phyloP scores from a whole-genome alignment of 1,284 basidiomycete species.

The Ustilago shanxiensis region DNA sequence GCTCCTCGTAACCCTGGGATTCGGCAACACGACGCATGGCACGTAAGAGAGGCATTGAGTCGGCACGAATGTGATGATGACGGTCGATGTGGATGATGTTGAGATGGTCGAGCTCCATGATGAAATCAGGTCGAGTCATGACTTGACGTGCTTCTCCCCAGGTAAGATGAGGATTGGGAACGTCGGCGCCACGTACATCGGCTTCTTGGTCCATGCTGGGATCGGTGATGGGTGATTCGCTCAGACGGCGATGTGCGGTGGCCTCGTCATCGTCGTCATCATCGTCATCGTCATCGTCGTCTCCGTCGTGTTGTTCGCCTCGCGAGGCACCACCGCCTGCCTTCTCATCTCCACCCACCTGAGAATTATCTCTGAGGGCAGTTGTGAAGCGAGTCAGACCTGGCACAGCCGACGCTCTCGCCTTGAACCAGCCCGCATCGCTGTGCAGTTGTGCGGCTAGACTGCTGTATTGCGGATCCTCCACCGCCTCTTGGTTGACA shows the following conservation, averaged over 20 bases:
- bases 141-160: constrained; percentile 66
- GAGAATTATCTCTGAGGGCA: neutral
- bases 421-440: constrained; percentile 53
- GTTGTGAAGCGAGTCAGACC: constrained; percentile 41
- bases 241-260: constrained; percentile 25
- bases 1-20: constrained; percentile 56
- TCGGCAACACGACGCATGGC: constrained; percentile 60
- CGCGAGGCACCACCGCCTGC: too few species aligned
- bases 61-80: constrained; percentile 62
- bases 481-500: constrained; percentile 27
- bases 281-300: constrained; percentile 39
- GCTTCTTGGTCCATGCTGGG: constrained; percentile 53
- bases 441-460: constrained; percentile 45
- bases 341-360: constrained; percentile 1
- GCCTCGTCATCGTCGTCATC: constrained; percentile 41
- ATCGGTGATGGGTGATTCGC: constrained; percentile 51
- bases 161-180: constrained; percentile 62
- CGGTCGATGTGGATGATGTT: constrained; percentile 64
- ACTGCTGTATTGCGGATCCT: constrained; percentile 50
- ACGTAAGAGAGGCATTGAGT: constrained; percentile 63
- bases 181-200: constrained; percentile 53
- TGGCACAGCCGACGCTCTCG: constrained; percentile 36
- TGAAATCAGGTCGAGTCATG: constrained; percentile 65
- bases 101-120: constrained; percentile 59
- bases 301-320: neutral